Percentiles rank a stretch among this genome's conserved stretches.
These are phyloP conservation scores for Aristolochia californica DNA, from an alignment of 164 flowering plant species.

Conservation along the genomic window DNA sequence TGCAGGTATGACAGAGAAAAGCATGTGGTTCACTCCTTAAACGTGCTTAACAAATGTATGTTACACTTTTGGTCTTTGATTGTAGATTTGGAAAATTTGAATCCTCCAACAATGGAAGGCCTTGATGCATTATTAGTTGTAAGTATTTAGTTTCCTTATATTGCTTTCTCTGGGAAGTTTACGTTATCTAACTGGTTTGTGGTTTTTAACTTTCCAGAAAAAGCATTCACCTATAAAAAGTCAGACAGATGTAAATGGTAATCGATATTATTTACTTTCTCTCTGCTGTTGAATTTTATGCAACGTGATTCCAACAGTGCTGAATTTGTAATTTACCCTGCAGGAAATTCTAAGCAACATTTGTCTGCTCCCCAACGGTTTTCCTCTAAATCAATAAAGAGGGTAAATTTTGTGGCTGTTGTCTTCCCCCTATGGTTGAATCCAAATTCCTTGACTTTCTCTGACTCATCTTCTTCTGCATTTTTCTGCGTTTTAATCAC, in stretches of 20 bases:
- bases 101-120: slow-evolving; percentile 57
- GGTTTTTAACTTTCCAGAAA: slow-evolving; percentile 27
- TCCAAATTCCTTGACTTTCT: neutral
- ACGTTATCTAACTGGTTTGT: neutral
- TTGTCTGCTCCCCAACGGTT: slow-evolving; percentile 66
- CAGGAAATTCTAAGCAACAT: slow-evolving; percentile 39
- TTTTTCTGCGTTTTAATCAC: neutral
- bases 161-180: neutral
- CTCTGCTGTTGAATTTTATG: neutral
- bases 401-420: slow-evolving; percentile 28
- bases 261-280: slow-evolving; percentile 2
- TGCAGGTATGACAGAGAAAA: slow-evolving; percentile 28
- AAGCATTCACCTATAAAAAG: slow-evolving; percentile 29
- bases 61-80: neutral
- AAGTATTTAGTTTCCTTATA: slow-evolving; percentile 17
- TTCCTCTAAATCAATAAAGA: slow-evolving; percentile 64
- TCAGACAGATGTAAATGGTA: slow-evolving; percentile 48
- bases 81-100: slow-evolving; percentile 22
- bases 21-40: neutral
- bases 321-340: slow-evolving; percentile 4
- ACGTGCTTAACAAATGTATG: neutral
- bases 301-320: neutral
- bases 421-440: neutral
- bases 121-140: slow-evolving; percentile 62
- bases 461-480: neutral